Percentiles rank a stretch among this genome's conserved stretches.
These are phyloP conservation scores for Globisporangium spiculum DNA, from an alignment of 352 stramenopile species.

Conservation along the genomic window DNA sequence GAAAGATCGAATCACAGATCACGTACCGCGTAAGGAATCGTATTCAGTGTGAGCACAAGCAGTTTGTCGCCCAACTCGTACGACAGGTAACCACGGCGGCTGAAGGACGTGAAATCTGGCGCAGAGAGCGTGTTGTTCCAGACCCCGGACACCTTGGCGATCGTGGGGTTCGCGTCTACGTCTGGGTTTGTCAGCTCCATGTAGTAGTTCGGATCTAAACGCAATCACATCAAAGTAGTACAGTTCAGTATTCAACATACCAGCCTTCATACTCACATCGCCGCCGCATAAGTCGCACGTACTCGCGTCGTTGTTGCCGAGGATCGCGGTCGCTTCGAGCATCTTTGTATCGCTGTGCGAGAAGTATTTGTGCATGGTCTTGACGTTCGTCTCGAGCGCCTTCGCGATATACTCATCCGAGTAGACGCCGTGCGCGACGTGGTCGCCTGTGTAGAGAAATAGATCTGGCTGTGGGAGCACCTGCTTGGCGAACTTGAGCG, in stretches of 20 bases:
- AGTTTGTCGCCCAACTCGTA: slow-evolving; percentile 66
- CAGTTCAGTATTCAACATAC: slow-evolving; percentile 12
- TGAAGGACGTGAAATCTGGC: slow-evolving; percentile 49
- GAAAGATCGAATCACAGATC: slow-evolving; percentile 18
- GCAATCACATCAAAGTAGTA: slow-evolving; percentile 8
- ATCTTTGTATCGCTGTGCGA: slow-evolving; percentile 25
- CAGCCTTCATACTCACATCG: not conserved
- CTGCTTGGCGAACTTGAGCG: slow-evolving; percentile 53
- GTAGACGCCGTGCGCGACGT: slow-evolving; percentile 60
- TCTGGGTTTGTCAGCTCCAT: slow-evolving; percentile 71
- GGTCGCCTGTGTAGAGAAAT: slow-evolving; percentile 84
- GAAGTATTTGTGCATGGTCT: slow-evolving; percentile 67
- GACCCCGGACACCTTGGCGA: slow-evolving; percentile 45
- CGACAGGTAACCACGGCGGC: slow-evolving; percentile 54
- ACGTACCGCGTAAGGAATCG: slow-evolving; percentile 72
- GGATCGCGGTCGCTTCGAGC: slow-evolving; percentile 65
- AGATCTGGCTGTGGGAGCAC: slow-evolving; percentile 58
- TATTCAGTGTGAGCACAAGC: slow-evolving; percentile 75
- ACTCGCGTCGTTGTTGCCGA: slow-evolving; percentile 78
- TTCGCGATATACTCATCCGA: slow-evolving; percentile 57
- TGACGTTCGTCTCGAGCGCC: slow-evolving; percentile 63
- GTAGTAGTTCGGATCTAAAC: slow-evolving; percentile 59
- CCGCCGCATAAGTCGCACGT: slow-evolving; percentile 10
- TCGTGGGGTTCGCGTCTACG: slow-evolving; percentile 44
- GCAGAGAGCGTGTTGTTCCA: slow-evolving; percentile 53